Base-by-base conservation (phyloP, 345 rosid species). In the Psidium guajava region DNA sequence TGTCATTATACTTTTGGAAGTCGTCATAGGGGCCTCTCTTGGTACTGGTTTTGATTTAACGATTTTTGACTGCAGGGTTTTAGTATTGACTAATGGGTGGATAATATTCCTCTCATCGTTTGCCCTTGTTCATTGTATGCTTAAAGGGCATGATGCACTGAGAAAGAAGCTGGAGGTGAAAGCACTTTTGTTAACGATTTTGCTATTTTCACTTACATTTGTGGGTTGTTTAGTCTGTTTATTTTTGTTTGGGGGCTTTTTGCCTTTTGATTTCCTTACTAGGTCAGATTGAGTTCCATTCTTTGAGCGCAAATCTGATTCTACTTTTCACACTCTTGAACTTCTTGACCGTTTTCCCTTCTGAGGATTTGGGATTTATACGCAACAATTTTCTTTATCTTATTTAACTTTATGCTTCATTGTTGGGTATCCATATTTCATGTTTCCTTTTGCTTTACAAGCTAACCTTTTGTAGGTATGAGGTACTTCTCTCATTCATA, bases 51-150 rank as follows among this genome's bases (percentile, higher is more conserved):
- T 86, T 81, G 44, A 20, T 64, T 84, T 83, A 4, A 44, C 86
- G 87, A 64, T 85, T 82, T 83, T 69, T 51, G 9, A 69, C 44
- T 89, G 89, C 95, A 95, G 99, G 96, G 91, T 90, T 90, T 15
- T 96, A 36, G 92, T 94, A 44, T 89, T 98, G 91, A 91, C 96
- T 6, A 87, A 94, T 73, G 99, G 99, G 85, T 98, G 99, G 99
- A 89, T 95, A 82, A 92, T 95, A 83, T 96, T 98, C 87, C 98
- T 96, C 73, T 93, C 98, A 11, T 86, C 91, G 51, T 92, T 94
- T 89, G 93, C 94, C 88, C 97, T 97, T 3, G 93, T 98, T 77
- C 95, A 93, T 88, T 84, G 87, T 69, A 91, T 98, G 51, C 91
- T 98, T 81, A 96, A 94, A 91, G 95, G 96, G 25, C 96, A 96